Conservation (phyloP, 2,329 filamentous ascomycete species). For the Cercospora beticola region DNA sequence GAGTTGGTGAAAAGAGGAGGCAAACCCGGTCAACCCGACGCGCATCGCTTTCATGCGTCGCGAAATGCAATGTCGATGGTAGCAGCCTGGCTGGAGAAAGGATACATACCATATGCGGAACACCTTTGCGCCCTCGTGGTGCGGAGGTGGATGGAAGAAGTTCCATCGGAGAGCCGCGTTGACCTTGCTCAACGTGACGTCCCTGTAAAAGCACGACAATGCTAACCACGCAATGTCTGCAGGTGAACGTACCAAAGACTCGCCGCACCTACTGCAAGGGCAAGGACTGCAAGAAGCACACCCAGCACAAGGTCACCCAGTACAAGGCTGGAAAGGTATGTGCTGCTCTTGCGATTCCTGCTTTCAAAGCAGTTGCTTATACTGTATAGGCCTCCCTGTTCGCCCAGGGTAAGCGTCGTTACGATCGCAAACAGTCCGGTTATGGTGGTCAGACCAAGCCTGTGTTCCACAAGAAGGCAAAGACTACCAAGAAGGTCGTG, state of each 20-base stretch:
- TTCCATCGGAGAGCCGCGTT: constrained; percentile 15
- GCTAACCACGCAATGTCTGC: constrained; percentile 16
- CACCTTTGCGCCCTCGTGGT: constrained; percentile 10
- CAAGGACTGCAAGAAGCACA: constrained; percentile 77
- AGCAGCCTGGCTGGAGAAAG: neutral
- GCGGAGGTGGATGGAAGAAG: constrained; percentile 7
- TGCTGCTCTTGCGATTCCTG: neutral
- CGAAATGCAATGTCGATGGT: neutral
- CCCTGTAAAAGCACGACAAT: constrained; percentile 7
- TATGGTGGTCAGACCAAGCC: constrained; percentile 99
- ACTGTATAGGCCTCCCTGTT: constrained; percentile 73
- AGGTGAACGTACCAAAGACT: constrained; percentile 99
- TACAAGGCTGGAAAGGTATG: constrained; percentile 93
- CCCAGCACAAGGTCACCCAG: constrained; percentile 89
- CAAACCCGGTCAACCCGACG: neutral
- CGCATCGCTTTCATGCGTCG: neutral
- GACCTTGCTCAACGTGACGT: constrained; percentile 10
- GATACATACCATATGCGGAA: constrained; percentile 18
- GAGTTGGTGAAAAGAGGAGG: constrained; percentile 7
- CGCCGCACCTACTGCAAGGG: constrained; percentile 97
- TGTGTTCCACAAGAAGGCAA: constrained; percentile 99
- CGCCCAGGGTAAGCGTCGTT: constrained; percentile 99
- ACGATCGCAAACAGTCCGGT: constrained; percentile 98
- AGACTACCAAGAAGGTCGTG: constrained; percentile 99
- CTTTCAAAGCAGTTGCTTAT: neutral